phyloP scores from a whole-genome alignment of 1,284 basidiomycete genomes.

The Tylopilus sp. region DNA sequence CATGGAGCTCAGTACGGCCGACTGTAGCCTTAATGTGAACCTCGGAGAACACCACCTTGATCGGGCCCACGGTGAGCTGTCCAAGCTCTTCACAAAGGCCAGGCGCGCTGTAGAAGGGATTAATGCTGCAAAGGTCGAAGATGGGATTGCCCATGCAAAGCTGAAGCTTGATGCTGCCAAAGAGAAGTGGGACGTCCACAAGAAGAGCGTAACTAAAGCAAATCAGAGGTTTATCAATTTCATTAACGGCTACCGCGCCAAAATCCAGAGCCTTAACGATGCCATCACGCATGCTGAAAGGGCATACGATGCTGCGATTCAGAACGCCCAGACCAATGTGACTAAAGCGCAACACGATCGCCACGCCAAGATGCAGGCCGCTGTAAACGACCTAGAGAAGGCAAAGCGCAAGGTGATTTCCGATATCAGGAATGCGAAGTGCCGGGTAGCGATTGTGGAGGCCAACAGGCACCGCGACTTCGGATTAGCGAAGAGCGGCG shows the following conservation, averaged over 20 bases:
- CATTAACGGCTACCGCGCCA: constrained; percentile 3
- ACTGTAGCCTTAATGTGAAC: constrained; percentile 7
- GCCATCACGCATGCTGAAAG: not conserved
- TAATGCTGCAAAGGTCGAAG: not conserved
- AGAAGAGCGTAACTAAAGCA: not conserved
- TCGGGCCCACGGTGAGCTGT: constrained; percentile 8
- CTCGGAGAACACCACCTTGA: constrained; percentile 11
- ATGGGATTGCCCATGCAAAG: not conserved
- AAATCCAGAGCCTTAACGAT: not conserved
- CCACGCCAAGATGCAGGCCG: constrained; percentile 3
- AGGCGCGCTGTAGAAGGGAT: constrained; percentile 4
- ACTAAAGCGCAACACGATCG: constrained; percentile 8
- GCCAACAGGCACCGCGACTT: constrained; percentile 3
- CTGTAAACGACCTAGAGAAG: not conserved
- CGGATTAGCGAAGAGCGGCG: constrained; percentile 1
- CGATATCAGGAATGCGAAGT: not conserved
- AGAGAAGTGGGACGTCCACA: constrained; percentile 3
- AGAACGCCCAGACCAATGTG: not conserved
- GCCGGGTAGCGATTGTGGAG: not conserved
- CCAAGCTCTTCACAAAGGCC: not conserved
- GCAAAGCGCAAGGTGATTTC: not conserved
- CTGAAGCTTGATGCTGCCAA: not conserved
- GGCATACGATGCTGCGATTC: not conserved
- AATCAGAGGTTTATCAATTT: not conserved
- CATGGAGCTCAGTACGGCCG: constrained; percentile 5